Evolutionary conservation across 257 asterid species (phyloP).

Genomic region (Capsicum rhomboideum): DNA sequence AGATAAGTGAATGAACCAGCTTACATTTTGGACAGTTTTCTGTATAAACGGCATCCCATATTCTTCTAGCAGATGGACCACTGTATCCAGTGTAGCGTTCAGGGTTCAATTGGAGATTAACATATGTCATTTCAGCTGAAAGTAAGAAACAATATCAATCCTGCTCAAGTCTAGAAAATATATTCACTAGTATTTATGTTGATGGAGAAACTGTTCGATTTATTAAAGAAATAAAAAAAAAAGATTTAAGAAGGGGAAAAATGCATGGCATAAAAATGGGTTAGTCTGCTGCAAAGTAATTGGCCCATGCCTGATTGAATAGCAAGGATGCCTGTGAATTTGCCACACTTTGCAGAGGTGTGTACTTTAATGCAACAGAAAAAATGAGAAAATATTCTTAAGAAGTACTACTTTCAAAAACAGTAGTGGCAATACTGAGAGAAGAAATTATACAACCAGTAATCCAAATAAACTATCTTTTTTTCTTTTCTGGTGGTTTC

Average conservation of each 20-base stretch:
- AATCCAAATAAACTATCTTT: not conserved
- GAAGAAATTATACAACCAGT: too few species aligned
- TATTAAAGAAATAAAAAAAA: not conserved
- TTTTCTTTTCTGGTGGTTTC: not conserved
- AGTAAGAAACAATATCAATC: not conserved
- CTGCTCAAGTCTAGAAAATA: not conserved
- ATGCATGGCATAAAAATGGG: too few species aligned
- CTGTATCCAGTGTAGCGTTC: slow-evolving; percentile 60
- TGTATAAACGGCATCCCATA: slow-evolving; percentile 56
- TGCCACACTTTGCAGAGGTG: too few species aligned
- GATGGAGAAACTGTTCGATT: not conserved
- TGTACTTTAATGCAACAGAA: too few species aligned
- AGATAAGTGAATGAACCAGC: slow-evolving; percentile 6
- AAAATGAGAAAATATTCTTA: too few species aligned
- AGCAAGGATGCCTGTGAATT: too few species aligned
- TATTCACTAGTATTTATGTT: not conserved
- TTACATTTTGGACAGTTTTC: slow-evolving; percentile 55
- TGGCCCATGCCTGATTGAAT: too few species aligned
- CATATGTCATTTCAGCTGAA: slow-evolving; percentile 66
- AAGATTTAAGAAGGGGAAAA: too few species aligned
- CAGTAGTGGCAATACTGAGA: too few species aligned
- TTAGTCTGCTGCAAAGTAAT: too few species aligned
- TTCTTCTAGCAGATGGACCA: slow-evolving; percentile 62
- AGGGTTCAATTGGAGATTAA: slow-evolving; percentile 55
- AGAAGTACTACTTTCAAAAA: too few species aligned